phyloP scores from a whole-genome alignment of 1,139 yeast species.

The Diutina mesorugosa region DNA sequence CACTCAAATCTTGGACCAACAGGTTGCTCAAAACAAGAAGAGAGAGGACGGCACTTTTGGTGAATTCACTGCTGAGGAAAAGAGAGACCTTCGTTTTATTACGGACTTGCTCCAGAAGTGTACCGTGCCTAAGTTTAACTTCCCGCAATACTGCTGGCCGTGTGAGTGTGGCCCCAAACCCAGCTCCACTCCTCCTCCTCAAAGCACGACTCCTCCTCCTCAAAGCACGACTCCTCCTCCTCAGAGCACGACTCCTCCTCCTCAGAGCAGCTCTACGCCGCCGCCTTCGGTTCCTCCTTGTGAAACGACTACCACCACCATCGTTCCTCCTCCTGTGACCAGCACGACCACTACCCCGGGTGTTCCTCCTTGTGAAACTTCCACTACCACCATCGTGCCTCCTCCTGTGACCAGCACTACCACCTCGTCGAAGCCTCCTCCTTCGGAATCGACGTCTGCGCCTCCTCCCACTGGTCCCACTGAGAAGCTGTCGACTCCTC shows the following conservation, averaged over 20 bases:
- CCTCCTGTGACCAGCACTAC: neutral
- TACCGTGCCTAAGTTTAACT: neutral
- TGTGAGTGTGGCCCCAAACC: neutral
- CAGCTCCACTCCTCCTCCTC: neutral
- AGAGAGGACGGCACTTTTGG: neutral
- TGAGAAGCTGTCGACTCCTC: neutral
- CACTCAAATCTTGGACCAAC: neutral
- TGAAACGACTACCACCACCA: neutral
- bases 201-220: neutral
- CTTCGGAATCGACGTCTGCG: neutral
- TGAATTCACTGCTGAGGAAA: neutral
- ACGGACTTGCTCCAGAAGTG: neutral
- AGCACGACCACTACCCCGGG: neutral
- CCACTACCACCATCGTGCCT: neutral
- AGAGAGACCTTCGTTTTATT: neutral
- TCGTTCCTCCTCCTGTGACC: neutral
- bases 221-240: neutral
- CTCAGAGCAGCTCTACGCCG: neutral
- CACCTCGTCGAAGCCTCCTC: neutral
- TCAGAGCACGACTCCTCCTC: neutral
- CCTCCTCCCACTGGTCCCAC: neutral
- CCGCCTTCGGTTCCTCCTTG: neutral
- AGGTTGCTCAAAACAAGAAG: neutral
- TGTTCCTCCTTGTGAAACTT: neutral
- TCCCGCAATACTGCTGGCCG: slow-evolving; percentile 1